Percentiles rank a stretch among this genome's conserved stretches.
phyloP scores from a whole-genome alignment of 106 monocot species.

The Apostasia shenzhenica region DNA sequence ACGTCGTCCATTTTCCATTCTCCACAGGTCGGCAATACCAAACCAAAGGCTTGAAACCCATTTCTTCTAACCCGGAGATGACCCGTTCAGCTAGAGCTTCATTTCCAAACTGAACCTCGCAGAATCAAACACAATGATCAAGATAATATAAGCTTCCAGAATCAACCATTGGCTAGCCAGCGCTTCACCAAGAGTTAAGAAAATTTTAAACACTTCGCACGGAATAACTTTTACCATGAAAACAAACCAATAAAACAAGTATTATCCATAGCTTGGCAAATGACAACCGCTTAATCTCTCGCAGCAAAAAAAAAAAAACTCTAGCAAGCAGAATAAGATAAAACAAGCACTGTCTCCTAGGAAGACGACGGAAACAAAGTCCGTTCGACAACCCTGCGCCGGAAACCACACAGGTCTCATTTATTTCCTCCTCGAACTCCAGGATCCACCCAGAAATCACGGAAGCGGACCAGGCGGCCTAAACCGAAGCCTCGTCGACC shows the following conservation, averaged over 20 bases:
- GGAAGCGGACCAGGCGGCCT: not conserved
- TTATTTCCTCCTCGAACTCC: not conserved
- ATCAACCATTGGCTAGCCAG: not conserved
- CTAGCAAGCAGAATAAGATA: not conserved
- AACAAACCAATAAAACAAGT: not conserved
- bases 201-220: too few species aligned
- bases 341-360: not conserved
- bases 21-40: conserved; percentile 90
- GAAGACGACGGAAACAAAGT: not conserved
- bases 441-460: not conserved
- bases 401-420: not conserved
- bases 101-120: not conserved
- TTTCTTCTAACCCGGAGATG: not conserved
- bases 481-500: not conserved
- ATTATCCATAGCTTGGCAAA: not conserved
- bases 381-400: too few species aligned
- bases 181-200: not conserved
- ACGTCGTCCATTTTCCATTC: conserved; percentile 47
- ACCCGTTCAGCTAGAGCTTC: not conserved
- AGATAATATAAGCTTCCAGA: not conserved
- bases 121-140: not conserved
- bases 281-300: not conserved
- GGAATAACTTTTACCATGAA: too few species aligned
- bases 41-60: conserved; percentile 60
- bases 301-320: too few species aligned